phyloP scores from a whole-genome alignment of 805 yeast genomes.

The Saccharomycopsis synnaedendra region DNA sequence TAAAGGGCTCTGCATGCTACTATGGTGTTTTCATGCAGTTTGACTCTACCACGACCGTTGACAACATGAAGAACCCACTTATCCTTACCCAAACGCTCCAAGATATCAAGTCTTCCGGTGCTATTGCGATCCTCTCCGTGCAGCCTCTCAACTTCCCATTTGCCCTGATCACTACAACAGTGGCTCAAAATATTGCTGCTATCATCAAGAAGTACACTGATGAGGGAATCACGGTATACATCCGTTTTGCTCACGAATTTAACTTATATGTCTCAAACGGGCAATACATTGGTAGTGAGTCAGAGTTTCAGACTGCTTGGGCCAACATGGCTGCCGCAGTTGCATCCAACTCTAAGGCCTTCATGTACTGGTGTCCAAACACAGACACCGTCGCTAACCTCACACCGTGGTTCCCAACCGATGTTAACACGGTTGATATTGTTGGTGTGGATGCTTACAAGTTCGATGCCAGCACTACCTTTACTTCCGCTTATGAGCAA shows the following conservation, averaged over 20 bases:
- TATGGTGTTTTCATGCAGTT: constrained; percentile 7
- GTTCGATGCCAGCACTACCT: neutral
- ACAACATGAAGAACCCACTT: neutral
- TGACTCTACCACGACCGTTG: neutral
- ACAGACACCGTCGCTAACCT: neutral
- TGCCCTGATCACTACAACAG: neutral
- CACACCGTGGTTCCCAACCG: constrained; percentile 5
- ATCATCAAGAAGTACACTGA: constrained; percentile 4
- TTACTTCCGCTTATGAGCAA: neutral
- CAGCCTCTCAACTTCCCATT: constrained; percentile 4
- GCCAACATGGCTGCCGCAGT: constrained; percentile 3
- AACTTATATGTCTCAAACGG: constrained; percentile 1
- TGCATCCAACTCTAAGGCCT: neutral
- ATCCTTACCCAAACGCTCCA: constrained; percentile 3
- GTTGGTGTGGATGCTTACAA: constrained; percentile 8
- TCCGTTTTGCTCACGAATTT: constrained; percentile 9
- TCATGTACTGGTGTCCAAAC: constrained; percentile 8
- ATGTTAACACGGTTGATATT: constrained; percentile 4
- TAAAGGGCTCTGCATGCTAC: constrained; percentile 10
- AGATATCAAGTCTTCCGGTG: constrained; percentile 8
- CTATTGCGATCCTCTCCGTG: constrained; percentile 6
- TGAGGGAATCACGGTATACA: constrained; percentile 2
- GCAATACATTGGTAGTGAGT: neutral
- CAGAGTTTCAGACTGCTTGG: constrained; percentile 5
- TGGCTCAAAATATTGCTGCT: constrained; percentile 2